Evolutionary conservation across 2,329 filamentous ascomycete genomes (phyloP).

Genomic region (Pseudodiploospora longispora): DNA sequence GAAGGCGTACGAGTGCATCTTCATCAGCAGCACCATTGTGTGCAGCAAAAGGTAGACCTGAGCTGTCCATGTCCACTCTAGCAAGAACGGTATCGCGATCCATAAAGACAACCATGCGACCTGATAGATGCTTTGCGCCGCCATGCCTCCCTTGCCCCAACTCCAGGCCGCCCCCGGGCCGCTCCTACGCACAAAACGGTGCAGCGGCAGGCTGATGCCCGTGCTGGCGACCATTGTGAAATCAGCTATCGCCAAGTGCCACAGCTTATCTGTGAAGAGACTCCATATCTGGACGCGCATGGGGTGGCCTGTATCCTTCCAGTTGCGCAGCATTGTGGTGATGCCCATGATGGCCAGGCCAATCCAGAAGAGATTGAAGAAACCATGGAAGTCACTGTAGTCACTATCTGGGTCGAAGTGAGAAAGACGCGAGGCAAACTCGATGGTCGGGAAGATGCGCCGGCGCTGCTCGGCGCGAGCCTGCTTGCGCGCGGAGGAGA

Average conservation of each 20-base stretch:
- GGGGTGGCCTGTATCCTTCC: conserved; percentile 87
- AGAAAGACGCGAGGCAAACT: conserved; percentile 83
- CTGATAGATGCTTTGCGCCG: conserved; percentile 77
- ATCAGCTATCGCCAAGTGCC: conserved; percentile 78
- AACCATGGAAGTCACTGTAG: conserved; percentile 90
- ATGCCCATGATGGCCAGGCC: conserved; percentile 94
- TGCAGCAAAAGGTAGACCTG: conserved; percentile 93
- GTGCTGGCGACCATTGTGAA: conserved; percentile 76
- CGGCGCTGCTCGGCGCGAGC: conserved; percentile 72
- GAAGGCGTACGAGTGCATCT: conserved; percentile 97
- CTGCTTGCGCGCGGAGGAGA: conserved; percentile 77
- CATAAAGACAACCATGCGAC: conserved; percentile 70
- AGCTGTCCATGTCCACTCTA: conserved; percentile 93
- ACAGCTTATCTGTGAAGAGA: conserved; percentile 80
- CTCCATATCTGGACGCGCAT: conserved; percentile 81
- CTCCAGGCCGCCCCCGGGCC: conserved; percentile 45
- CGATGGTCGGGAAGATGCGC: conserved; percentile 85
- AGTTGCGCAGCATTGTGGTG: conserved; percentile 85
- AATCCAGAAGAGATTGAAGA: conserved; percentile 98
- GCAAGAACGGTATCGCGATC: conserved; percentile 75
- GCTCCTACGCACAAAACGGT: conserved; percentile 54
- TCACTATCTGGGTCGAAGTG: conserved; percentile 92
- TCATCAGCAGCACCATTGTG: conserved; percentile 89
- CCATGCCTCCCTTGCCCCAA: conserved; percentile 73
- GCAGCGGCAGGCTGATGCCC: conserved; percentile 62